These are phyloP conservation scores for Inonotus obliquus DNA, from an alignment of 1,284 basidiomycete species.

Conservation along the genomic window DNA sequence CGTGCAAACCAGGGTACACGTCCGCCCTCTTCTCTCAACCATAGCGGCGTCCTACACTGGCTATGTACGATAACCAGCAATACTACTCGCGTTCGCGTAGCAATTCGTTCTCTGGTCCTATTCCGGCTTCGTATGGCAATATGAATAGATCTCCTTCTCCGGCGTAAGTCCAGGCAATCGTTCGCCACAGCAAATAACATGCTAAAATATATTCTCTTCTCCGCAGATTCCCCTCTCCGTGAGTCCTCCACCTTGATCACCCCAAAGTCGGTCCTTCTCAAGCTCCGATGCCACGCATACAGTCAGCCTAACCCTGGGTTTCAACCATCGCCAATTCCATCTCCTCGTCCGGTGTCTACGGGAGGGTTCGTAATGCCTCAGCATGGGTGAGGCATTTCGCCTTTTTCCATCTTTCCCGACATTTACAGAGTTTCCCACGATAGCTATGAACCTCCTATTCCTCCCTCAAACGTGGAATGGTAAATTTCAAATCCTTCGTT, in stretches of 20 bases:
- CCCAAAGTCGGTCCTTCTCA: not conserved
- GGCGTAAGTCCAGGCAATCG: slow-evolving; percentile 1
- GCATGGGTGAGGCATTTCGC: slow-evolving; percentile 1
- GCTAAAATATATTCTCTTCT: not conserved
- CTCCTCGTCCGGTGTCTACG: not conserved
- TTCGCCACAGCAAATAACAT: not conserved
- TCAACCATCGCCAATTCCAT: not conserved
- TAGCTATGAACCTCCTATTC: slow-evolving; percentile 1
- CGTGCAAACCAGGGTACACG: not conserved
- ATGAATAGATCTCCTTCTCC: slow-evolving; percentile 9
- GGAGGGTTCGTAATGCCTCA: slow-evolving; percentile 13
- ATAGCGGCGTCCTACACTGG: not conserved
- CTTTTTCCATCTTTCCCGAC: not conserved
- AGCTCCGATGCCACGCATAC: not conserved
- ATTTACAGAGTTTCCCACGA: not conserved
- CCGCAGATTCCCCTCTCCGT: slow-evolving; percentile 8
- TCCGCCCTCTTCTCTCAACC: not conserved
- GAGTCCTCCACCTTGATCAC: not conserved
- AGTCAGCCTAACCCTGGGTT: not conserved
- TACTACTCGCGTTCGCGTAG: slow-evolving; percentile 9
- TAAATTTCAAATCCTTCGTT: not conserved
- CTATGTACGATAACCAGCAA: slow-evolving; percentile 11
- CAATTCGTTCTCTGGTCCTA: slow-evolving; percentile 12
- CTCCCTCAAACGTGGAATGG: not conserved
- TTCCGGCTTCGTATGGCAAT: slow-evolving; percentile 2